Evolutionary conservation across 352 stramenopile species (phyloP).

Genomic region (Phytopythium aichiense): DNA sequence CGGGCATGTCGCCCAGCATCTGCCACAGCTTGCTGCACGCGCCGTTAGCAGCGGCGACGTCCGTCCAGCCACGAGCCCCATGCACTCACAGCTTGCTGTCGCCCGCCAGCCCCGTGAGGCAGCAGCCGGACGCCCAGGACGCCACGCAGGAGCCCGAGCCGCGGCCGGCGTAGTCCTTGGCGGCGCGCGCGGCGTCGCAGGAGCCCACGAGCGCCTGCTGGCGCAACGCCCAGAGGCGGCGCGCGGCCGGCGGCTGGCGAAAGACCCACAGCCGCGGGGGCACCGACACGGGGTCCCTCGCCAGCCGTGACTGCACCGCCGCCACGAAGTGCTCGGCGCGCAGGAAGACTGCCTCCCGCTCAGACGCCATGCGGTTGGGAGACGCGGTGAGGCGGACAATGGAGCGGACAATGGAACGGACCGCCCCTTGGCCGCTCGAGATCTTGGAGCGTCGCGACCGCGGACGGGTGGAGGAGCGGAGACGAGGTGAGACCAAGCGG

Average conservation of each 20-base stretch:
- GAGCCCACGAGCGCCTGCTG: conserved; percentile 59
- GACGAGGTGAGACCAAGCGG: no score
- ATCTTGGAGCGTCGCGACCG: no score
- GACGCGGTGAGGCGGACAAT: no score
- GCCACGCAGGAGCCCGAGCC: conserved; percentile 3
- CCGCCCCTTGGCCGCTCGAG: no score
- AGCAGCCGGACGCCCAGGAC: conserved; percentile 27
- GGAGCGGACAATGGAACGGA: no score
- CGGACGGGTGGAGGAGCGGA: no score
- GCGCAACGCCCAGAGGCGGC: conserved; percentile 48
- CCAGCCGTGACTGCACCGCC: conserved; percentile 51
- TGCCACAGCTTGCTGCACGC: conserved; percentile 49
- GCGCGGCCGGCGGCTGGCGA: conserved; percentile 28
- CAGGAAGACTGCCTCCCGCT: conserved; percentile 19
- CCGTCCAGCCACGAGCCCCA: not conserved
- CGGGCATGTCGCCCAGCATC: conserved; percentile 46
- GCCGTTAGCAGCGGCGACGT: not conserved
- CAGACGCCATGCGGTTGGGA: not conserved
- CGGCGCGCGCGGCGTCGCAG: conserved; percentile 49
- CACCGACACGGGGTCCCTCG: conserved; percentile 42
- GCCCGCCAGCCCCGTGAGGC: conserved; percentile 28
- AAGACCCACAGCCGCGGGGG: conserved; percentile 42
- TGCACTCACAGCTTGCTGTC: conserved; percentile 43
- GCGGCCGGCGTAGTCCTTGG: conserved; percentile 31
- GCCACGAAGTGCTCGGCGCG: conserved; percentile 53